Conservation (phyloP, 176 grass and related monocot genomes). For the Cenchrus americanus region DNA sequence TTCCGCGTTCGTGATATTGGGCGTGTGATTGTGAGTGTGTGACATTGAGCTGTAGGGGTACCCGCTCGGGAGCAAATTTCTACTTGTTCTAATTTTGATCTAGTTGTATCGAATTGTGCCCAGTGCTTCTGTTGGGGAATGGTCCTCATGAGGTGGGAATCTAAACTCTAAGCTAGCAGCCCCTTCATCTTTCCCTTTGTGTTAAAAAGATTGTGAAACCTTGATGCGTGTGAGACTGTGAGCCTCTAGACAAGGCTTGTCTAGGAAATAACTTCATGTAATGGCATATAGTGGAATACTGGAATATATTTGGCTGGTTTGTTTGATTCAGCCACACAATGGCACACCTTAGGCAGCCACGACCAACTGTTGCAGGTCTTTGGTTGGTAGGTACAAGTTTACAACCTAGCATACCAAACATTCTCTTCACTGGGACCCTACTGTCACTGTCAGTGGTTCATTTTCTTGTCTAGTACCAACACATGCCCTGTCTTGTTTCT, state of each 20-base stretch:
- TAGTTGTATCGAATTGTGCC: not conserved
- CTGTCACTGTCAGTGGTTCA: not conserved
- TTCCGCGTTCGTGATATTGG: constrained; percentile 17
- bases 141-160: not conserved
- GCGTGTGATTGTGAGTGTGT: not conserved
- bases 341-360: not conserved
- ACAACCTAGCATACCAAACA: not conserved
- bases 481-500: not conserved
- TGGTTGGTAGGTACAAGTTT: not conserved
- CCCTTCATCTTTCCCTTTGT: not conserved
- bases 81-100: not conserved
- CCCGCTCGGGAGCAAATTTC: not conserved
- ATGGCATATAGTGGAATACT: not conserved
- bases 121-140: not conserved
- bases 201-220: not conserved
- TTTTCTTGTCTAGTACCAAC: not conserved
- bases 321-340: not conserved
- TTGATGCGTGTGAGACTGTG: not conserved
- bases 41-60: constrained; percentile 6
- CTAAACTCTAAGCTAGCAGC: not conserved
- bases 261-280: not conserved
- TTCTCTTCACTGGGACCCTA: not conserved
- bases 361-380: not conserved
- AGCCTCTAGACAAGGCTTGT: not conserved
- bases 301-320: not conserved